Evolutionary conservation across 2,329 filamentous ascomycete species (phyloP), one percentile per base, ranked within the genome.

Genomic region (Colletotrichum sp.): DNA sequence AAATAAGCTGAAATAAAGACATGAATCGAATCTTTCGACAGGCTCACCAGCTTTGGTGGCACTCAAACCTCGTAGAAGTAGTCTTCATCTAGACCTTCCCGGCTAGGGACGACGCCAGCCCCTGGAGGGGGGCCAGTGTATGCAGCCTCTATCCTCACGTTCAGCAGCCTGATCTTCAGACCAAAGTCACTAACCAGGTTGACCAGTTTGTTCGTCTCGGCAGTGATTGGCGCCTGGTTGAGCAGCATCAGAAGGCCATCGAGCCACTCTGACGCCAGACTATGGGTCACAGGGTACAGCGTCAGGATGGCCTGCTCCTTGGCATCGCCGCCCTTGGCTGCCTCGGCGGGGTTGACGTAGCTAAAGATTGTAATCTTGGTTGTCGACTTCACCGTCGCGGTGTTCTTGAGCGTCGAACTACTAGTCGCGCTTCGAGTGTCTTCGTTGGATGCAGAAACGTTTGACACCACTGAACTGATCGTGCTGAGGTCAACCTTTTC

Each of bases 291-390:
- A 8, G 96, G 96, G 83, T 95, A 93, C 68, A 99, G 89, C n/a
- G 93, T 95, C 70, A 99, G 88, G 27, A 98, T 90, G 1, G 94
- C 90, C 67, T 92, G 88, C 83, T 98, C 97, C 79, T 91, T 90
- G 39, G 81, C 80, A n/a, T 80, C 80, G 27, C 74, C 78, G 57
- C 75, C 79, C 69, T 80, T 82, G 8, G 80, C 81, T 55, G 82
- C 84, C 73, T 86, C 87, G 30, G 84, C 82, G 25, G 87, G 78
- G 79, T 86, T 85, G 74, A 85, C 81, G 80, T 94, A 94, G 77
- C 95, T 95, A 84, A 96, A 95, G 69, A 98, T 96, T 6, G 95
- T 98, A 80, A 98, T 98, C 83, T 96, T 98, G 44, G 96, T 98
- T 32, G 90, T 93, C 25, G 91, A 86, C 76, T 88, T 88, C 68